These are phyloP conservation scores for Thoreauomyces humboldtii DNA, from an alignment of 192 early-diverging fungal species.

Conservation along the genomic window DNA sequence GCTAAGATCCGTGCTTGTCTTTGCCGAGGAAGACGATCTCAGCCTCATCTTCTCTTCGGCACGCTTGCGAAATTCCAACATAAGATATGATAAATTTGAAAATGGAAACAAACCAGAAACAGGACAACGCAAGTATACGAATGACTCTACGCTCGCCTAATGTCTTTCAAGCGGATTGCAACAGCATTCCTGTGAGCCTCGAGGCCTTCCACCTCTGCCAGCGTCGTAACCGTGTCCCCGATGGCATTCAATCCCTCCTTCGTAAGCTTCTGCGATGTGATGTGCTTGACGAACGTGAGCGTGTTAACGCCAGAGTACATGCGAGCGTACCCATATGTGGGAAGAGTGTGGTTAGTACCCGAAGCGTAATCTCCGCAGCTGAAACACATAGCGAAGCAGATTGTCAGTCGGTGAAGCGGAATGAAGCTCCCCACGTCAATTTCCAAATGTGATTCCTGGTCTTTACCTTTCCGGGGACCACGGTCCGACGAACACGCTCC, in stretches of 20 bases:
- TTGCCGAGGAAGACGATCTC: too few species aligned
- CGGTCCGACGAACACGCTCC: slow-evolving; percentile 94
- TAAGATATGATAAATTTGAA: too few species aligned
- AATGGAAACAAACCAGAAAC: too few species aligned
- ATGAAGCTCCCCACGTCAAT: too few species aligned
- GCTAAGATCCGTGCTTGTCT: too few species aligned
- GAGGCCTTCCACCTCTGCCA: slow-evolving; percentile 93
- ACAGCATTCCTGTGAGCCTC: slow-evolving; percentile 98
- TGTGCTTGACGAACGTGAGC: slow-evolving; percentile 93
- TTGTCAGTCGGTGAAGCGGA: too few species aligned
- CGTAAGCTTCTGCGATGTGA: slow-evolving; percentile 90
- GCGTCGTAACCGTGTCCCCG: slow-evolving; percentile 87
- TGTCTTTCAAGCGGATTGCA: slow-evolving; percentile 76
- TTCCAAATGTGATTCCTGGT: too few species aligned
- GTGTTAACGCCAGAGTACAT: slow-evolving; percentile 99
- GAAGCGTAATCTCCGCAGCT: slow-evolving; percentile 99
- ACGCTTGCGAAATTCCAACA: too few species aligned
- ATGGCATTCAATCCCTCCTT: slow-evolving; percentile 76
- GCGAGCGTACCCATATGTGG: slow-evolving; percentile 95
- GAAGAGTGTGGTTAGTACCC: slow-evolving; percentile 98
- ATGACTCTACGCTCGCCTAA: too few species aligned
- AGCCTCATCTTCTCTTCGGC: too few species aligned
- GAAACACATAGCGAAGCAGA: too few species aligned
- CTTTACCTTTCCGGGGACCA: slow-evolving; percentile 92
- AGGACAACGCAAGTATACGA: too few species aligned